These are phyloP conservation scores for Chimonanthus salicifolius DNA, from an alignment of 164 flowering plant species.

Conservation along the genomic window DNA sequence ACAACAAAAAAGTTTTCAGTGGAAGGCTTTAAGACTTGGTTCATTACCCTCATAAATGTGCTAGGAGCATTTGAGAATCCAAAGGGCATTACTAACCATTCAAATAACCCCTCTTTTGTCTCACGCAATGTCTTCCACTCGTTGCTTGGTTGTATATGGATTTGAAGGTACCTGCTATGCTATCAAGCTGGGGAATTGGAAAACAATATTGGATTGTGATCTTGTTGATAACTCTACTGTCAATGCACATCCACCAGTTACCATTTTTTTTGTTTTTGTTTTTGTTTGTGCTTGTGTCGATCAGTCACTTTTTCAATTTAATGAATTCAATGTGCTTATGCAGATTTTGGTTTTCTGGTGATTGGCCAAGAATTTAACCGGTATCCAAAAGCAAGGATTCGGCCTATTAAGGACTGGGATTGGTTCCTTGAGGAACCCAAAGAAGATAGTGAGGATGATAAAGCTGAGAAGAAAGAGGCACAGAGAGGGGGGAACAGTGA, in stretches of 20 bases:
- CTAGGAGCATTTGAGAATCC: neutral
- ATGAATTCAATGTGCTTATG: conserved; percentile 13
- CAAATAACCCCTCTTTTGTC: no score
- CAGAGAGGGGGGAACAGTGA: conserved; percentile 11
- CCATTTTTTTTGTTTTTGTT: neutral
- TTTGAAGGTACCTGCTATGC: neutral
- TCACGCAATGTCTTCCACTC: no score
- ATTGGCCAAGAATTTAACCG: conserved; percentile 73
- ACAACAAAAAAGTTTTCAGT: no score
- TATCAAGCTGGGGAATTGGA: neutral
- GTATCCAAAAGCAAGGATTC: conserved; percentile 47
- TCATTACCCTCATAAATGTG: neutral
- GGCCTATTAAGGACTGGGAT: conserved; percentile 52
- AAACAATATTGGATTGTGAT: neutral
- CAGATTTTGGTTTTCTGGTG: conserved; percentile 89
- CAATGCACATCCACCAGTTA: neutral
- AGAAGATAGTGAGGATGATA: conserved; percentile 43
- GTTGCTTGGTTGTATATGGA: neutral
- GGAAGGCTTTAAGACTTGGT: no score
- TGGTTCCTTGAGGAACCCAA: conserved; percentile 71
- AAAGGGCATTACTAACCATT: no score
- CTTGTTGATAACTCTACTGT: neutral
- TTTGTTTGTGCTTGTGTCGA: neutral
- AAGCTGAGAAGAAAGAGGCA: conserved; percentile 12
- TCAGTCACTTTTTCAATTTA: neutral